Conservation (phyloP, 2,329 filamentous ascomycete genomes). For the Penicillium sp. region DNA sequence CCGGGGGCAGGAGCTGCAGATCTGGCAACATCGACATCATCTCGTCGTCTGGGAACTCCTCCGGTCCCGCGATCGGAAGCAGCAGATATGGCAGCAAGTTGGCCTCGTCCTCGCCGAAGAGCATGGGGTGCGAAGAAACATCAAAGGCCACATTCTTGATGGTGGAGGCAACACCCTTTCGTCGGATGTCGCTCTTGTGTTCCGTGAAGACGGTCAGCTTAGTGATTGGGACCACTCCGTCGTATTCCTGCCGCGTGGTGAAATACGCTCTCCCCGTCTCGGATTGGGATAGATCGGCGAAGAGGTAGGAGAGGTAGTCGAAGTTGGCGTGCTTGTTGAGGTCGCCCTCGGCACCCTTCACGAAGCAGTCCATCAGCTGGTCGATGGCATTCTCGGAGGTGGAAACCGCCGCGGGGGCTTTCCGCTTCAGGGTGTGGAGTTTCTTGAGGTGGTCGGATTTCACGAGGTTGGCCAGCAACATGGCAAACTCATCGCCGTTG, state of each 20-base stretch:
- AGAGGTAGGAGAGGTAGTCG: conserved; percentile 92
- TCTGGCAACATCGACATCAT: conserved; percentile 86
- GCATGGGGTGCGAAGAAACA: conserved; percentile 70
- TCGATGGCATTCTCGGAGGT: conserved; percentile 79
- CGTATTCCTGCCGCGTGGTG: conserved; percentile 74
- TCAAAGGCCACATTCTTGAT: conserved; percentile 96
- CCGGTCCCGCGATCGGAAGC: conserved; percentile 83
- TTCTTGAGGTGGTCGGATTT: conserved; percentile 77
- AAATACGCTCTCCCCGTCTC: conserved; percentile 77
- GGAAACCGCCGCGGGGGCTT: conserved; percentile 71
- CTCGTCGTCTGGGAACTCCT: conserved; percentile 89
- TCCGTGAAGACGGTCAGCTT: conserved; percentile 96
- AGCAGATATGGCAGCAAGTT: conserved; percentile 88
- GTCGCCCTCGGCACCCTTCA: conserved; percentile 80
- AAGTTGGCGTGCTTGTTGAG: conserved; percentile 87
- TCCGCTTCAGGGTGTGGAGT: conserved; percentile 71
- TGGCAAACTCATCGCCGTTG: conserved; percentile 83
- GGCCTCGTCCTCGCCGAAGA: conserved; percentile 74
- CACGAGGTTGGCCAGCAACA: conserved; percentile 90
- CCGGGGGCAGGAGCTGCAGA: conserved; percentile 83
- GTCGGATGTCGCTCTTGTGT: conserved; percentile 79
- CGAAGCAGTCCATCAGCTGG: conserved; percentile 93
- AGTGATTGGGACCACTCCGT: conserved; percentile 82
- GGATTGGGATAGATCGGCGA: conserved; percentile 89
- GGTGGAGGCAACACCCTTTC: conserved; percentile 92